Evolutionary conservation across 805 yeast genomes (phyloP).

Genomic region (Naumovozyma castellii): DNA sequence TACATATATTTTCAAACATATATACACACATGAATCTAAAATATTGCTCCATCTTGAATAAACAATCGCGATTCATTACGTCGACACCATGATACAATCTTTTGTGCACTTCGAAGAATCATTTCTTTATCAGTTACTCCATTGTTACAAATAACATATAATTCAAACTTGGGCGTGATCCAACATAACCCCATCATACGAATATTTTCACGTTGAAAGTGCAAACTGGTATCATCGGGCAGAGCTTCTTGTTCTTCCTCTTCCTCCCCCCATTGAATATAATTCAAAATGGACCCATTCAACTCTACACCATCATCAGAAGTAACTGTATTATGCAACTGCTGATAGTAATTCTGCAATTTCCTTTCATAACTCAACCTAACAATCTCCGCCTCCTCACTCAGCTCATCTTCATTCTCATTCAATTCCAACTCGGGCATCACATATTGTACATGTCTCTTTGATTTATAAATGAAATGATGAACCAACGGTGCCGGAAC

Average conservation of each 20-base stretch:
- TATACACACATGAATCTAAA: slow-evolving; percentile 25
- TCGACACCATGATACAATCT: slow-evolving; percentile 67
- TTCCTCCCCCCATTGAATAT: slow-evolving; percentile 33
- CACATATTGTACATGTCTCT: slow-evolving; percentile 43
- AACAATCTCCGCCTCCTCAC: slow-evolving; percentile 1
- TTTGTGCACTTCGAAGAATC: slow-evolving; percentile 49
- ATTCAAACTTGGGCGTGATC: slow-evolving; percentile 51
- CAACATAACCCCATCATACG: slow-evolving; percentile 39
- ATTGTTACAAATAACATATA: slow-evolving; percentile 44
- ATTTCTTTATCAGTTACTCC: slow-evolving; percentile 50
- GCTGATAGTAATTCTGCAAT: slow-evolving; percentile 21
- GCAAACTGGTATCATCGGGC: background rate
- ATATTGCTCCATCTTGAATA: slow-evolving; percentile 63
- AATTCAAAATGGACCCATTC: slow-evolving; percentile 37
- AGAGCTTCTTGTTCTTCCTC: slow-evolving; percentile 3
- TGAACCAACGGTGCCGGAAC: slow-evolving; percentile 50
- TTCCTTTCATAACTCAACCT: slow-evolving; percentile 14
- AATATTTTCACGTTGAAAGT: slow-evolving; percentile 12
- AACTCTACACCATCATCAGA: slow-evolving; percentile 23
- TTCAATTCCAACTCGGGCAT: slow-evolving; percentile 24
- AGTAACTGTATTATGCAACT: slow-evolving; percentile 17
- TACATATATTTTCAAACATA: background rate
- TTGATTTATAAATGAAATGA: slow-evolving; percentile 77
- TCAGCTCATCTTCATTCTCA: slow-evolving; percentile 4
- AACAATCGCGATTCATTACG: slow-evolving; percentile 62